phyloP scores from a whole-genome alignment of 495 filamentous ascomycete genomes.

The Penicillium waksmanii region DNA sequence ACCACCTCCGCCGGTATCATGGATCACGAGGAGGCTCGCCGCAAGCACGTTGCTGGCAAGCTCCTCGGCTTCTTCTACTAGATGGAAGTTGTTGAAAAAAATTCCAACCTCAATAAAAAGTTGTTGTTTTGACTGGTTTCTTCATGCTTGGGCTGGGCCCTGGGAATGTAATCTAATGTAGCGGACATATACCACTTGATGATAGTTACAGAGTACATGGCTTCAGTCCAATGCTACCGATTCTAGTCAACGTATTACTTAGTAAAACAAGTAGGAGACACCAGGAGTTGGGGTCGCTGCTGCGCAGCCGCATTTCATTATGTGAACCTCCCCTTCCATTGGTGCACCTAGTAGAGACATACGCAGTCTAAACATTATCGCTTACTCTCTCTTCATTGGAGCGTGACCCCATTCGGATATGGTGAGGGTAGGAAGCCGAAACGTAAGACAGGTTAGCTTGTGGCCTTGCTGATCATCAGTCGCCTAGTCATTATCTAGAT shows the following conservation, averaged over 20 bases:
- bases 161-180: slow-evolving; percentile 42
- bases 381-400: too few relatives aligned
- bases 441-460: too few relatives aligned
- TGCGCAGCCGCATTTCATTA: neutral
- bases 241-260: slow-evolving; percentile 26
- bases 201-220: slow-evolving; percentile 38
- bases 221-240: slow-evolving; percentile 29
- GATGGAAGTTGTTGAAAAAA: slow-evolving; percentile 34
- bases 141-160: slow-evolving; percentile 30
- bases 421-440: too few relatives aligned
- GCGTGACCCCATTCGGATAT: too few relatives aligned
- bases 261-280: neutral
- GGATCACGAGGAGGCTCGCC: slow-evolving; percentile 98
- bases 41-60: slow-evolving; percentile 97
- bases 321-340: too few relatives aligned
- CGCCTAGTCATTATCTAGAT: too few relatives aligned
- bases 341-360: too few relatives aligned
- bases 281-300: neutral
- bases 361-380: too few relatives aligned
- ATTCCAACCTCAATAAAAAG: slow-evolving; percentile 30
- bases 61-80: slow-evolving; percentile 98
- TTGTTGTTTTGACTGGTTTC: slow-evolving; percentile 34
- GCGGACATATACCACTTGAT: slow-evolving; percentile 29
- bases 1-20: slow-evolving; percentile 99
- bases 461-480: too few relatives aligned